Conservation (phyloP, 2,329 filamentous ascomycete genomes). For the Grosmannia clavigera region DNA sequence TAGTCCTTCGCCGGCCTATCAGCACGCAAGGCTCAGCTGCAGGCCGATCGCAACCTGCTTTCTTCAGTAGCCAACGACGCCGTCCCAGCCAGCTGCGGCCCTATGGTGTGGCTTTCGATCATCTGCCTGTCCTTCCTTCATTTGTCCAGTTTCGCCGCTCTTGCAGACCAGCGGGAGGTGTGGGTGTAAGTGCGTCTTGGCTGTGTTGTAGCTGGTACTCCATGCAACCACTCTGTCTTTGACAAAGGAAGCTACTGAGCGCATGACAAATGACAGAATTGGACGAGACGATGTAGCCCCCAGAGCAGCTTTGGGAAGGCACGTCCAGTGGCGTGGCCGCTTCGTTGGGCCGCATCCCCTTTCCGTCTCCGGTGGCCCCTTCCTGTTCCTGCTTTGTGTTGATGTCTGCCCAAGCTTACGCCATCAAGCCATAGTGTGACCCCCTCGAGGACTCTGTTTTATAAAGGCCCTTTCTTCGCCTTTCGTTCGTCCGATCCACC, state of each 20-base stretch:
- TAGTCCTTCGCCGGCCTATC: conserved; percentile 28
- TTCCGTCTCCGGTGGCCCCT: background rate
- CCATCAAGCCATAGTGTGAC: conserved; percentile 1
- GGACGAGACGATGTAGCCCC: background rate
- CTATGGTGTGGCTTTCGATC: background rate
- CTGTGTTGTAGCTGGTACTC: background rate
- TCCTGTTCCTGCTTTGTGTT: conserved; percentile 1
- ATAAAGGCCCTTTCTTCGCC: background rate
- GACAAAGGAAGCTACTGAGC: background rate
- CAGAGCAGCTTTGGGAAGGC: background rate
- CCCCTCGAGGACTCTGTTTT: background rate
- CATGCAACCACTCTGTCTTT: background rate
- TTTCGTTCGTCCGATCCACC: conserved; percentile 3
- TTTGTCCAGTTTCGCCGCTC: background rate
- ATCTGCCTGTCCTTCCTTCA: background rate
- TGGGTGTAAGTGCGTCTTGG: background rate
- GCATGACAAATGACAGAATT: background rate
- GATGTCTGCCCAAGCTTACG: background rate
- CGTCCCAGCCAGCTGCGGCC: background rate
- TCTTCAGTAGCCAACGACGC: conserved; percentile 1
- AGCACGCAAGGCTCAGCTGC: conserved; percentile 14
- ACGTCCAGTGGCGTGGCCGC: conserved; percentile 1
- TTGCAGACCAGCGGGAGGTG: background rate
- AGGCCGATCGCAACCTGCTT: conserved; percentile 1
- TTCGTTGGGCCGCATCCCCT: conserved; percentile 1